Percentiles rank a stretch among this genome's conserved stretches.
Evolutionary conservation across 768 basidiomycete genomes (phyloP).

Genomic region (Lentinula guzmanii): DNA sequence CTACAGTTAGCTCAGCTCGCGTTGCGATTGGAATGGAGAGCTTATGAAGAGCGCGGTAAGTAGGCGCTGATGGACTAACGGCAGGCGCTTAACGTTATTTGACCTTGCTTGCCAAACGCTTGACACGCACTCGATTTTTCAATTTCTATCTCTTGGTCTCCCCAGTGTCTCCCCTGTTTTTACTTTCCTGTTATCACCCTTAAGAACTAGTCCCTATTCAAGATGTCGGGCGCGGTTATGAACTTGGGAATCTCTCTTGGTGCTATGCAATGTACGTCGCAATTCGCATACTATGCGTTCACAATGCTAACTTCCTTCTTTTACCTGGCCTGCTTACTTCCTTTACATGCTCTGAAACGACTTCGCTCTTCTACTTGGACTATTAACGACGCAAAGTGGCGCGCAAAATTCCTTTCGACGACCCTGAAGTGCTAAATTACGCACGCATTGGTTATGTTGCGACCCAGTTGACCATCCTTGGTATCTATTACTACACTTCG

Average conservation of each 20-base stretch:
- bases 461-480: slow-evolving; percentile 67
- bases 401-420: slow-evolving; percentile 84
- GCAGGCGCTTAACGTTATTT: not conserved
- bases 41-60: not conserved
- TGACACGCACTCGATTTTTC: not conserved
- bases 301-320: not conserved
- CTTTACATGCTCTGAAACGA: not conserved
- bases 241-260: slow-evolving; percentile 89
- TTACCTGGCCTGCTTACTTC: not conserved
- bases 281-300: not conserved
- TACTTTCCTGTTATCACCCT: not conserved
- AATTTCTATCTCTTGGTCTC: not conserved
- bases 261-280: slow-evolving; percentile 76
- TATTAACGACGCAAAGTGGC: slow-evolving; percentile 51
- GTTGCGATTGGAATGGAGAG: too few relatives aligned
- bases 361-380: not conserved
- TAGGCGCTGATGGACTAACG: not conserved
- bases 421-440: slow-evolving; percentile 75
- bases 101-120: not conserved
- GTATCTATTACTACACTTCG: slow-evolving; percentile 76
- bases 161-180: not conserved
- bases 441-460: slow-evolving; percentile 81
- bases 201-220: slow-evolving; percentile 11
- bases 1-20: not conserved
- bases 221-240: slow-evolving; percentile 70